These are phyloP conservation scores for Rhododendron ferrugineum DNA, from an alignment of 148 eudicot genomes.

Conservation along the genomic window DNA sequence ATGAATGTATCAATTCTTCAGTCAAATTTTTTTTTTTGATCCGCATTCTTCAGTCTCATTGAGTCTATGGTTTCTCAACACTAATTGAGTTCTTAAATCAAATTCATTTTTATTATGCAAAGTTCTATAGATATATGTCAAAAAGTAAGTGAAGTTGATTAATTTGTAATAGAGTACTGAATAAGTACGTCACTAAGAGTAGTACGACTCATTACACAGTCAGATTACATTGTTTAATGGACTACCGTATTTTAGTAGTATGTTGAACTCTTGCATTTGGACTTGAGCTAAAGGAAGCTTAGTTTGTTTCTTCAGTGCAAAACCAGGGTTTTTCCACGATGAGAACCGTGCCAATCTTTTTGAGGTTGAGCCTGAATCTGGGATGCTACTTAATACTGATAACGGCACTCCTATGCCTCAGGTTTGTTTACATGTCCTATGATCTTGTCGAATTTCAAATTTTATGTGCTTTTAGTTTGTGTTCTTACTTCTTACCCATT, in stretches of 20 bases:
- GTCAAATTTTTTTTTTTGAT: too few species aligned
- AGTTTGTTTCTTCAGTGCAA: slow-evolving; percentile 49
- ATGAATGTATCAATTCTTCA: not conserved
- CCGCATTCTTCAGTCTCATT: not conserved
- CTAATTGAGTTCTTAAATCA: not conserved
- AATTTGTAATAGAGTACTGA: not conserved
- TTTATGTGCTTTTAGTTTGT: slow-evolving; percentile 6
- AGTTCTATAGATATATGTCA: not conserved
- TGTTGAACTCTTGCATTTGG: not conserved
- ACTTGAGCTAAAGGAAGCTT: not conserved
- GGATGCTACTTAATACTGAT: slow-evolving; percentile 91
- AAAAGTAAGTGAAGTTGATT: not conserved
- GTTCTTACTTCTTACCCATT: not conserved
- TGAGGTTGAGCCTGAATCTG: slow-evolving; percentile 85
- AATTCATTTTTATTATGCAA: not conserved
- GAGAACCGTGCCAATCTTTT: slow-evolving; percentile 85
- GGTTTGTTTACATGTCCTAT: slow-evolving; percentile 35
- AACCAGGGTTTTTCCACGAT: slow-evolving; percentile 93
- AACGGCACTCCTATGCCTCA: slow-evolving; percentile 96
- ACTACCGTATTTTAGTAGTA: not conserved
- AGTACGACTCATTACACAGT: not conserved
- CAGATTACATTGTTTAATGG: not conserved
- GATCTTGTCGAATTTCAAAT: not conserved
- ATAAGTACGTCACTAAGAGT: not conserved
- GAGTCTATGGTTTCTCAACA: not conserved